Evolutionary conservation across 139 green algal species (phyloP).

Genomic region (Closterium sp.): DNA sequence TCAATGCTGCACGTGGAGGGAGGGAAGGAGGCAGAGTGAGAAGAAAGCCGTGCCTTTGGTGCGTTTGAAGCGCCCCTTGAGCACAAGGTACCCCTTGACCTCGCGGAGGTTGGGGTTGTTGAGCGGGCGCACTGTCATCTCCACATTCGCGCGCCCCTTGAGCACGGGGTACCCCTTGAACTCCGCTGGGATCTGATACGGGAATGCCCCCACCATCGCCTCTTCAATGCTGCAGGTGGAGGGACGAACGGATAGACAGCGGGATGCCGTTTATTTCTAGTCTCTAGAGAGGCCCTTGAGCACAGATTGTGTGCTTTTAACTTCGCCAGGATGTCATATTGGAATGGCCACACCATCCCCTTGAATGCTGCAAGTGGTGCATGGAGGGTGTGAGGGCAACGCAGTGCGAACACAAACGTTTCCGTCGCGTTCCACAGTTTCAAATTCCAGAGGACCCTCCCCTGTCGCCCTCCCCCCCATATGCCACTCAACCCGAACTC

Average conservation of each 20-base stretch:
- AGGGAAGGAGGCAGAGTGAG: background rate
- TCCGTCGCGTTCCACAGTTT: too few species aligned
- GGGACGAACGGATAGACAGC: too few species aligned
- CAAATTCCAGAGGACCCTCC: too few species aligned
- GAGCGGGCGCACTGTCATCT: constrained; percentile 79
- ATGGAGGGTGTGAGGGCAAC: too few species aligned
- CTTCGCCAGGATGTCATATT: constrained; percentile 82
- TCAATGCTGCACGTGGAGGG: constrained; percentile 54
- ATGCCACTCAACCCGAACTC: too few species aligned
- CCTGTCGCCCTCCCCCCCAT: too few species aligned
- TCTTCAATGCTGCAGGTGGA: constrained; percentile 65
- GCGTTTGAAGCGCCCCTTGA: too few species aligned
- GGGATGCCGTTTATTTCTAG: too few species aligned
- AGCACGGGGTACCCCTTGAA: constrained; percentile 87
- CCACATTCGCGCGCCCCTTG: constrained; percentile 88
- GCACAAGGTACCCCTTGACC: background rate
- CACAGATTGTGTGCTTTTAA: too few species aligned
- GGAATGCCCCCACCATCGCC: constrained; percentile 91
- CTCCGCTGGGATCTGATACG: constrained; percentile 85
- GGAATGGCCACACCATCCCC: constrained; percentile 90
- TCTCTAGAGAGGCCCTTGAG: too few species aligned
- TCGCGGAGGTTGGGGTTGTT: constrained; percentile 46
- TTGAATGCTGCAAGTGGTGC: constrained; percentile 62
- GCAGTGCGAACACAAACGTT: background rate
- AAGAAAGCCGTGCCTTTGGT: too few species aligned